Conservation (phyloP, 768 basidiomycete species). For the Pleurotus tuber-regium region DNA sequence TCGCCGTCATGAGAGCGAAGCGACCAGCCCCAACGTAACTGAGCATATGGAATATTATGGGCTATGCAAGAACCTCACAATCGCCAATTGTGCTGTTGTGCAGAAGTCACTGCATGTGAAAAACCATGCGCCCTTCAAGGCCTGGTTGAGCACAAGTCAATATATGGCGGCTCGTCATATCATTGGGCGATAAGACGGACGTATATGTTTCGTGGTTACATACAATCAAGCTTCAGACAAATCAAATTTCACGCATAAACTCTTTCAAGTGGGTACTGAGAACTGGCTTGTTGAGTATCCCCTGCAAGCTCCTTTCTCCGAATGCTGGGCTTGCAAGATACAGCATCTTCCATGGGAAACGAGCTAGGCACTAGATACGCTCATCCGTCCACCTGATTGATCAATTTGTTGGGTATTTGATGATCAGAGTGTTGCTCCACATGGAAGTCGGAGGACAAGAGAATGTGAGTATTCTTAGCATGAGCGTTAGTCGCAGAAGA, state of each 20-base stretch:
- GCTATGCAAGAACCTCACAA: too few relatives aligned
- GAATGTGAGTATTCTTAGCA: background rate
- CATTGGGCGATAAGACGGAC: conserved; percentile 4
- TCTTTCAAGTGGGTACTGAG: too few relatives aligned
- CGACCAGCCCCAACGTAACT: too few relatives aligned
- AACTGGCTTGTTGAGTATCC: background rate
- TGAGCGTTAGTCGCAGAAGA: background rate
- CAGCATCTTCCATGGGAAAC: background rate
- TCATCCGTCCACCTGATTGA: conserved; percentile 6
- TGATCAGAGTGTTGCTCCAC: background rate
- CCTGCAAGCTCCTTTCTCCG: background rate
- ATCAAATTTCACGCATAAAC: too few relatives aligned
- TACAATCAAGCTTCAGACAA: too few relatives aligned
- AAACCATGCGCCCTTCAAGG: too few relatives aligned
- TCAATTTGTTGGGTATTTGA: background rate
- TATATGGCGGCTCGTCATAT: too few relatives aligned
- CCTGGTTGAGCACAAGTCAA: too few relatives aligned
- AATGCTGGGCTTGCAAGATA: background rate
- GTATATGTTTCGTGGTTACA: background rate
- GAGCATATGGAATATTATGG: too few relatives aligned
- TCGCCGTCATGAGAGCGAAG: too few relatives aligned
- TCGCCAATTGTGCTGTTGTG: too few relatives aligned
- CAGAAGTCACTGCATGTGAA: too few relatives aligned
- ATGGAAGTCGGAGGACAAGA: background rate
- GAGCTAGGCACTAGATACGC: background rate